Evolutionary conservation across 495 filamentous ascomycete genomes (phyloP).

Genomic region (Penicillium desertorum): DNA sequence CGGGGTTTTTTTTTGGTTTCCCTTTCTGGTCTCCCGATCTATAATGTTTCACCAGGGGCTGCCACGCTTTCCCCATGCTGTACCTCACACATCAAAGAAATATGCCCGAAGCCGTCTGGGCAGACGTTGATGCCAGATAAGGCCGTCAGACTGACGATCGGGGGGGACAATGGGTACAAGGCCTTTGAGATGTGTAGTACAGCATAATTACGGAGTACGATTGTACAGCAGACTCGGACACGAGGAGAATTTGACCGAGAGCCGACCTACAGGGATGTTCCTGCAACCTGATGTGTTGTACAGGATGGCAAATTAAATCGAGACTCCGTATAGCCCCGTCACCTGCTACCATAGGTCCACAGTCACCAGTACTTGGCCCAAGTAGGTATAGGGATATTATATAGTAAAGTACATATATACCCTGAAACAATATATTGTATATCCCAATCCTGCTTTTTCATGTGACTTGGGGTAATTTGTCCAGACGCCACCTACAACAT

Average conservation of each 20-base stretch:
- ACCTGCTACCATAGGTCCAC: neutral
- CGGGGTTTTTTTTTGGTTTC: neutral
- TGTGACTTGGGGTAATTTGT: conserved; percentile 5
- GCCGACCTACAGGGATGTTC: conserved; percentile 10
- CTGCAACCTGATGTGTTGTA: conserved; percentile 16
- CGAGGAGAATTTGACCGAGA: conserved; percentile 10
- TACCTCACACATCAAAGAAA: neutral
- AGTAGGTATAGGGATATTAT: neutral
- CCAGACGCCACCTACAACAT: conserved; percentile 3
- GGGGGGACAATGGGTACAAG: conserved; percentile 10
- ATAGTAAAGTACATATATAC: neutral
- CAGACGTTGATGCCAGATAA: conserved; percentile 21
- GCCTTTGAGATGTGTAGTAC: conserved; percentile 12
- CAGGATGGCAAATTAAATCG: conserved; percentile 2
- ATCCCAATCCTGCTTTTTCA: neutral
- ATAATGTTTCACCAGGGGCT: conserved; percentile 18
- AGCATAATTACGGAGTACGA: conserved; percentile 1
- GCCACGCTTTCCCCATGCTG: conserved; percentile 14
- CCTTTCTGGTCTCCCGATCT: neutral
- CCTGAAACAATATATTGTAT: neutral
- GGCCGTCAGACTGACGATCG: conserved; percentile 8
- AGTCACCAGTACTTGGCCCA: neutral
- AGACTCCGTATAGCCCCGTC: conserved; percentile 1
- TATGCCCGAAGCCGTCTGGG: conserved; percentile 16
- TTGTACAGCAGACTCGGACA: conserved; percentile 7